Evolutionary conservation across 306 rosid species (phyloP), one percentile per base, ranked within the genome.

Genomic region (Hippophae rhamnoides): DNA sequence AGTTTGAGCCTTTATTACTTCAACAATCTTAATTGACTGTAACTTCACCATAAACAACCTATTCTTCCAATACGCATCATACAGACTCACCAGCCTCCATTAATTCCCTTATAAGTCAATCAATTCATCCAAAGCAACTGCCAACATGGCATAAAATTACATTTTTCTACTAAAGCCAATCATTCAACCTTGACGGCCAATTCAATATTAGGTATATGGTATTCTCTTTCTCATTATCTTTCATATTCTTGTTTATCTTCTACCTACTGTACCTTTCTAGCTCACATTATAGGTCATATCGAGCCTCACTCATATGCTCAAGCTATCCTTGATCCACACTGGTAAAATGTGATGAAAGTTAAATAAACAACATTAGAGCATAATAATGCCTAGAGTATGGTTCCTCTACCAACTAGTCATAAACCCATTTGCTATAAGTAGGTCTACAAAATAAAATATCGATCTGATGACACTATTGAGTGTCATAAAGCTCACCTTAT

Each of bases 381-480:
- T 2, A 64, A 54, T 46, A 54, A 54, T n/a, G 54, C 54, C 6
- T 64, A 61, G 45, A 54, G 40, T 7, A 3, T 64, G 5, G 69
- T 64, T 43, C 9, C 61, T 3, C 61, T 54, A 3, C 57, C 66
- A 1, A 5, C 6, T 27, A 48, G 66, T 18, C 23, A 18, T 18
- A 18, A 18, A 1, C 23, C 23, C 23, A 18, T 18, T 18, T 18
- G 23, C 23, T 62, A 14, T 9, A 62, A 49, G 41, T 62, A 57
- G 57, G 66, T 62, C 7, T 62, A 48, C 66, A 62, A 62, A 13
- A 62, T n/a, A 6, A 62, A 62, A 2, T 62, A 62, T 48, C 43
- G 44, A 10, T 43, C 46, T 23, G 54, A 64, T 10, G 54, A 18
- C 12, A 43, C 53, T 27, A 54, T 64, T 50, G 41, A 40, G 8